A percentile compares a stretch with the other conserved stretches of the same genome.
These are phyloP conservation scores for Tricholoma bakamatsutake DNA, from an alignment of 768 basidiomycete genomes.

Conservation along the genomic window DNA sequence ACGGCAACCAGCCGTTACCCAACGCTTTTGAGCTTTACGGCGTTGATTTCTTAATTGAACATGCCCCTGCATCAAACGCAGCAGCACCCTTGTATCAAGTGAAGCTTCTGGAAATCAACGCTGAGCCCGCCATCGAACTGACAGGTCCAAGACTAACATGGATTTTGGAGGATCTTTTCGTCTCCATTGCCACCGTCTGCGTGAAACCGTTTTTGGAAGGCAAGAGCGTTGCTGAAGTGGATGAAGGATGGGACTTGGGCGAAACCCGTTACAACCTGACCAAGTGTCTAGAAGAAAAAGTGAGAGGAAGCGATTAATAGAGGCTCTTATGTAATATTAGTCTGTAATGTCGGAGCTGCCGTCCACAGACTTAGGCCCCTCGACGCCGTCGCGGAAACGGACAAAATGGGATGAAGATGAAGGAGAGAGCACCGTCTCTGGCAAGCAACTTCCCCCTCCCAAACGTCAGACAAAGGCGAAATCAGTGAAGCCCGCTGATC, in stretches of 20 bases:
- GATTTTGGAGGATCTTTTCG: constrained; percentile 79
- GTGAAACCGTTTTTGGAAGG: constrained; percentile 59
- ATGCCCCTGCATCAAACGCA: constrained; percentile 17
- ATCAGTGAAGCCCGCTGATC: constrained; percentile 15
- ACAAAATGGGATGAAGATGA: constrained; percentile 67
- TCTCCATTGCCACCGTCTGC: constrained; percentile 58
- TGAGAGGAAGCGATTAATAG: constrained; percentile 23
- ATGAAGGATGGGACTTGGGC: constrained; percentile 41
- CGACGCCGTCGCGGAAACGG: constrained; percentile 63
- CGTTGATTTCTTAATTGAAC: constrained; percentile 81
- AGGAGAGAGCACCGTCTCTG: constrained; percentile 22
- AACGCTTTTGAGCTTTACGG: constrained; percentile 97
- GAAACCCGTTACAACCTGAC: constrained; percentile 48
- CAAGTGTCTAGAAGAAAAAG: constrained; percentile 60
- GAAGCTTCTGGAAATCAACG: constrained; percentile 85
- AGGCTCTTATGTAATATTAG: constrained; percentile 1
- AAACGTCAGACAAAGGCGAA: constrained; percentile 54
- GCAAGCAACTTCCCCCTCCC: constrained; percentile 29
- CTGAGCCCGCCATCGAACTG: constrained; percentile 93
- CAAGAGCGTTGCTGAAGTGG: constrained; percentile 1
- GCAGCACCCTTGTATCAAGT: constrained; percentile 40
- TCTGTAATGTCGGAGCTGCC: constrained; percentile 2
- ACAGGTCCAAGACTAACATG: constrained; percentile 80
- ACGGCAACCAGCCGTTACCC: constrained; percentile 54
- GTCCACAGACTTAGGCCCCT: constrained; percentile 32